phyloP scores from a whole-genome alignment of 257 asterid genomes.

The Eucommia ulmoides region DNA sequence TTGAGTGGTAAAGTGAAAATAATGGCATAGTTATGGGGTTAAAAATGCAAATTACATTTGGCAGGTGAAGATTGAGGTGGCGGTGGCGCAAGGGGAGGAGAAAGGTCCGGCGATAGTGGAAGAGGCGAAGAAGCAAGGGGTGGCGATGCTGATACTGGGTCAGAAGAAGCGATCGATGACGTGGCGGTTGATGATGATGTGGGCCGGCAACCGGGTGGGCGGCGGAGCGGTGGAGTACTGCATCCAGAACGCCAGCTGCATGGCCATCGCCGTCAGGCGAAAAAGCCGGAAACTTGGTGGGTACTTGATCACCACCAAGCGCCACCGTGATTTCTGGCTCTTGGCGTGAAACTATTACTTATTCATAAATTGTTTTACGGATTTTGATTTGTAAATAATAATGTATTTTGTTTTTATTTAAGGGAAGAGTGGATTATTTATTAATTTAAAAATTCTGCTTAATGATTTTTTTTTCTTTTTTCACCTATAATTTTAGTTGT shows the following conservation, averaged over 20 bases:
- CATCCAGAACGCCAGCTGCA: slow-evolving; percentile 70
- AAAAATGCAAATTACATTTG: no score
- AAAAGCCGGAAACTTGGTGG: slow-evolving; percentile 85
- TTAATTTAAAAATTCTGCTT: no score
- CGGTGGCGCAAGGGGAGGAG: slow-evolving; percentile 57
- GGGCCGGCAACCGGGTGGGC: slow-evolving; percentile 40
- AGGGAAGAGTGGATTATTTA: no score
- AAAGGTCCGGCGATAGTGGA: slow-evolving; percentile 53
- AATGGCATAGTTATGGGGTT: no score
- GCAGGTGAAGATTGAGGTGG: slow-evolving; percentile 44
- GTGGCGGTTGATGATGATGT: slow-evolving; percentile 66
- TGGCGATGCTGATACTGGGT: slow-evolving; percentile 47
- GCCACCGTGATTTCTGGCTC: slow-evolving; percentile 81
- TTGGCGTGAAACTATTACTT: slow-evolving; percentile 75
- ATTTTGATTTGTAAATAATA: no score
- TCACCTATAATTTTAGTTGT: no score
- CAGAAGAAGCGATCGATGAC: slow-evolving; percentile 57
- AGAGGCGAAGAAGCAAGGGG: slow-evolving; percentile 41
- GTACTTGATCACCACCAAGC: slow-evolving; percentile 67
- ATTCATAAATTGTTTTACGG: no score
- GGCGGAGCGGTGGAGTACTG: slow-evolving; percentile 71
- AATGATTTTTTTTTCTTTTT: no score
- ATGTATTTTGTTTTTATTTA: no score
- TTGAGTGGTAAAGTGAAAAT: background rate
- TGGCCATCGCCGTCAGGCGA: slow-evolving; percentile 78